Conservation (phyloP, 495 filamentous ascomycete genomes). For the Xylaria intraflava region DNA sequence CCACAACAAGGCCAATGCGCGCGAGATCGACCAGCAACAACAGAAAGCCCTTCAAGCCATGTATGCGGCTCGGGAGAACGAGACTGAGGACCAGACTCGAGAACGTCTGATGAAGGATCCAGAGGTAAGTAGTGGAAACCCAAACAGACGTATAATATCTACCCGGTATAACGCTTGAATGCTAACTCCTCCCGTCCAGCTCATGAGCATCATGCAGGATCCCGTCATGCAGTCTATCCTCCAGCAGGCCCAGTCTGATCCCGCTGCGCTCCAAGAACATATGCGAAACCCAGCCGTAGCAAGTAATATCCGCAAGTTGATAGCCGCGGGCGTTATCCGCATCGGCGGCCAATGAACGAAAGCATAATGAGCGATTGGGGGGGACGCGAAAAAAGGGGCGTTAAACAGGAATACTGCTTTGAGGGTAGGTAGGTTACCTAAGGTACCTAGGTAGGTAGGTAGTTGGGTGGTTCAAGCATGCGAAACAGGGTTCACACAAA, state of each 20-base stretch:
- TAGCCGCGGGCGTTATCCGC: slow-evolving; percentile 86
- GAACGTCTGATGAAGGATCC: slow-evolving; percentile 88
- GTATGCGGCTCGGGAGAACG: slow-evolving; percentile 80
- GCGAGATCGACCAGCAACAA: slow-evolving; percentile 89
- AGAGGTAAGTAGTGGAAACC: slow-evolving; percentile 54
- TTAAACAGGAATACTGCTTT: slow-evolving; percentile 5
- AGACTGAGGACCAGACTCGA: slow-evolving; percentile 94
- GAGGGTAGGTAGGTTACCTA: too few relatives aligned
- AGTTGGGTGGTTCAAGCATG: not conserved
- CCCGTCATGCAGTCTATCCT: slow-evolving; percentile 97
- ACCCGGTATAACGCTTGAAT: not conserved
- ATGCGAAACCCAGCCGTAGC: slow-evolving; percentile 86
- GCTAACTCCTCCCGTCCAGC: slow-evolving; percentile 47
- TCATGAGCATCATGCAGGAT: slow-evolving; percentile 85
- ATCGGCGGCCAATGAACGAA: slow-evolving; percentile 51
- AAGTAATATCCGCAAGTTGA: slow-evolving; percentile 83
- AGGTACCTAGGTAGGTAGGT: too few relatives aligned
- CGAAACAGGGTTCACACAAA: not conserved
- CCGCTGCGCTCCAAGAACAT: slow-evolving; percentile 86
- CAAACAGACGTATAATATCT: not conserved
- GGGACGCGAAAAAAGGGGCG: not conserved
- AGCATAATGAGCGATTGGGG: slow-evolving; percentile 1
- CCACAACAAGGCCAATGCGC: slow-evolving; percentile 61
- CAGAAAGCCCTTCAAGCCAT: slow-evolving; percentile 91
- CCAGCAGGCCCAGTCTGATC: slow-evolving; percentile 90